Conservation (phyloP, 495 filamentous ascomycete species). For the Podospora bellae-mahoneyi region DNA sequence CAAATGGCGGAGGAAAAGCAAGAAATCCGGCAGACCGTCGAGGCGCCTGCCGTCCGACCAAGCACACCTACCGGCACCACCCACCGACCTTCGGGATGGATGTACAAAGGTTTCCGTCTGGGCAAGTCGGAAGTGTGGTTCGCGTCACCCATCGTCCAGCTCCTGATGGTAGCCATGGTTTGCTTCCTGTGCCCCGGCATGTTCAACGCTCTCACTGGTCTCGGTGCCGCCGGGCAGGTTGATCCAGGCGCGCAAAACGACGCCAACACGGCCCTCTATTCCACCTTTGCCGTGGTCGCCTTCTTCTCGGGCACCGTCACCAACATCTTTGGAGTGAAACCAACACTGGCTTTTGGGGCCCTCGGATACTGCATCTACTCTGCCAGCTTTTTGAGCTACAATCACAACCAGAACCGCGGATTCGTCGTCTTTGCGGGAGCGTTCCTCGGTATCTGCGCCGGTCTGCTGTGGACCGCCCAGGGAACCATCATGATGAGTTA, state of each 20-base stretch:
- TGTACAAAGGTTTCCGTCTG: slow-evolving; percentile 63
- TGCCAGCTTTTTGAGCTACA: slow-evolving; percentile 74
- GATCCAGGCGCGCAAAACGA: slow-evolving; percentile 62
- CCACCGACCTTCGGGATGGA: slow-evolving; percentile 54
- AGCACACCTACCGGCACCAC: neutral
- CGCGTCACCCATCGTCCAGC: slow-evolving; percentile 71
- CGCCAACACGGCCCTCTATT: slow-evolving; percentile 71
- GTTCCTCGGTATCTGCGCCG: slow-evolving; percentile 74
- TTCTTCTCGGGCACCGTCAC: slow-evolving; percentile 82
- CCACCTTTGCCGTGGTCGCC: slow-evolving; percentile 79
- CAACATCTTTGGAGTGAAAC: slow-evolving; percentile 70
- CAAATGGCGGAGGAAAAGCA: slow-evolving; percentile 23
- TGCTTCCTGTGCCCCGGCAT: slow-evolving; percentile 89
- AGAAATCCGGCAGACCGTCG: slow-evolving; percentile 9
- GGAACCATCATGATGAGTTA: slow-evolving; percentile 97
- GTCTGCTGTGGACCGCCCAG: slow-evolving; percentile 86
- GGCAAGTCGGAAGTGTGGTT: slow-evolving; percentile 60
- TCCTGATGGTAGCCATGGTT: slow-evolving; percentile 73
- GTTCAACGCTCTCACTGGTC: slow-evolving; percentile 73
- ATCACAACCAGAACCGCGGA: slow-evolving; percentile 70
- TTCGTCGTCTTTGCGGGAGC: slow-evolving; percentile 77
- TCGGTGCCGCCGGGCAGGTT: slow-evolving; percentile 72
- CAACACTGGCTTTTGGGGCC: slow-evolving; percentile 74
- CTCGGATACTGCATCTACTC: slow-evolving; percentile 85
- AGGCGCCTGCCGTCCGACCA: slow-evolving; percentile 4